Conservation (phyloP, 306 rosid species). For the Inga leiocalycina region DNA sequence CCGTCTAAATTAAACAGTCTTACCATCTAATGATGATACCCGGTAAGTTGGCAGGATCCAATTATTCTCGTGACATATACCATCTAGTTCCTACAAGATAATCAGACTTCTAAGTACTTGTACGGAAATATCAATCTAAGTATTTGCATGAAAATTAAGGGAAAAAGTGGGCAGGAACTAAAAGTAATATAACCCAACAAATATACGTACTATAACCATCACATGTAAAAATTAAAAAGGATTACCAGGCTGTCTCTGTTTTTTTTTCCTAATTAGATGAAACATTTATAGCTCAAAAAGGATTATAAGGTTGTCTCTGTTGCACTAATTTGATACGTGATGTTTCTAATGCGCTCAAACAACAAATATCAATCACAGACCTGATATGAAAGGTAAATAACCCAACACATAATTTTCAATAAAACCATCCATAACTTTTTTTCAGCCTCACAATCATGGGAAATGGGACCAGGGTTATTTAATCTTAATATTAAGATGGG, state of each 20-base stretch:
- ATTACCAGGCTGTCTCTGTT: neutral
- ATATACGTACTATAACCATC: neutral
- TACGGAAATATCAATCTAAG: neutral
- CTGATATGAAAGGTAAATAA: neutral
- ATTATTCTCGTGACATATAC: conserved; percentile 37
- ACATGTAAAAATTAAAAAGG: neutral
- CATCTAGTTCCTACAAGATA: conserved; percentile 49
- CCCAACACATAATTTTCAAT: neutral
- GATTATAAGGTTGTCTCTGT: neutral
- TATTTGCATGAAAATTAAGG: neutral
- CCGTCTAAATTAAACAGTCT: conserved; percentile 15
- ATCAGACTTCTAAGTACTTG: conserved; percentile 12
- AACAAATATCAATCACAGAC: neutral
- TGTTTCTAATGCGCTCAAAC: neutral
- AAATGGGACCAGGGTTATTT: neutral
- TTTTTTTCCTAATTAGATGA: neutral
- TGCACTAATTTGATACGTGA: neutral
- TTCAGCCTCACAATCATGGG: neutral
- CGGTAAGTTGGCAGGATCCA: conserved; percentile 69
- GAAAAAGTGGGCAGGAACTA: neutral
- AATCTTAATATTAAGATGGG: neutral
- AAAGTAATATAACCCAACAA: neutral
- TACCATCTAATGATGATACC: conserved; percentile 54
- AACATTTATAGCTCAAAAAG: neutral
- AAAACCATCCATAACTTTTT: neutral